These are phyloP conservation scores for Sarocladiaceae sp. DNA, from an alignment of 2,329 filamentous ascomycete species.

Conservation along the genomic window DNA sequence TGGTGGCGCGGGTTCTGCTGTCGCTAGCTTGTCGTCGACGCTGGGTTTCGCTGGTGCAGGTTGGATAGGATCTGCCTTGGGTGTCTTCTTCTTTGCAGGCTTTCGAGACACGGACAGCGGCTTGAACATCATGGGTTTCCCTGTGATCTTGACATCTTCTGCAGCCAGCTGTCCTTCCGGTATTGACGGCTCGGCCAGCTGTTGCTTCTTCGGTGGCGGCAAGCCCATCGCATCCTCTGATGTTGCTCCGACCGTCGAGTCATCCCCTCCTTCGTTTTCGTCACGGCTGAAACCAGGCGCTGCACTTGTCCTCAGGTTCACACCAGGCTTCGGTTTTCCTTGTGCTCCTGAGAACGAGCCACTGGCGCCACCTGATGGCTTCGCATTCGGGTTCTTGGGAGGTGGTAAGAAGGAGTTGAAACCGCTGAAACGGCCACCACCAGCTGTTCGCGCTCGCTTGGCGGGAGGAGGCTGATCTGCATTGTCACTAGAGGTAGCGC, in stretches of 20 bases:
- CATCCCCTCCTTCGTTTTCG: constrained; percentile 18
- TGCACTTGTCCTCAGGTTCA: constrained; percentile 77
- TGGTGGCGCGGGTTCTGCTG: constrained; percentile 16
- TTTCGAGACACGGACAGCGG: constrained; percentile 79
- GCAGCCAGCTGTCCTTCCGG: constrained; percentile 51
- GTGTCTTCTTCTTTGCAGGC: constrained; percentile 60
- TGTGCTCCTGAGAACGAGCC: constrained; percentile 16
- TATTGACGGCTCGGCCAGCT: constrained; percentile 38
- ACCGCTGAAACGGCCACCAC: constrained; percentile 62
- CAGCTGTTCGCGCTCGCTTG: constrained; percentile 59
- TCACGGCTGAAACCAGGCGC: constrained; percentile 74
- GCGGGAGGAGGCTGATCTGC: constrained; percentile 43
- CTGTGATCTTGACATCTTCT: constrained; percentile 62
- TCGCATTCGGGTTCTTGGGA: constrained; percentile 56
- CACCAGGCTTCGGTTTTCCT: constrained; percentile 22
- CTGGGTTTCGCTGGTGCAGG: constrained; percentile 5
- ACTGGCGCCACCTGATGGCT: constrained; percentile 16
- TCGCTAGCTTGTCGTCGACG: constrained; percentile 9
- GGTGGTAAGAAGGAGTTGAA: constrained; percentile 85
- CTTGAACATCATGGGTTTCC: constrained; percentile 81
- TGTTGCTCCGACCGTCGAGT: constrained; percentile 12
- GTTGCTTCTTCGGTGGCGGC: constrained; percentile 31
- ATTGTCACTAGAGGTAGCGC: constrained; percentile 14
- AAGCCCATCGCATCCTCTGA: constrained; percentile 23
- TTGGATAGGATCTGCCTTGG: constrained; percentile 20